phyloP scores from a whole-genome alignment of 345 rosid species.

The Mallotus nudiflorus region DNA sequence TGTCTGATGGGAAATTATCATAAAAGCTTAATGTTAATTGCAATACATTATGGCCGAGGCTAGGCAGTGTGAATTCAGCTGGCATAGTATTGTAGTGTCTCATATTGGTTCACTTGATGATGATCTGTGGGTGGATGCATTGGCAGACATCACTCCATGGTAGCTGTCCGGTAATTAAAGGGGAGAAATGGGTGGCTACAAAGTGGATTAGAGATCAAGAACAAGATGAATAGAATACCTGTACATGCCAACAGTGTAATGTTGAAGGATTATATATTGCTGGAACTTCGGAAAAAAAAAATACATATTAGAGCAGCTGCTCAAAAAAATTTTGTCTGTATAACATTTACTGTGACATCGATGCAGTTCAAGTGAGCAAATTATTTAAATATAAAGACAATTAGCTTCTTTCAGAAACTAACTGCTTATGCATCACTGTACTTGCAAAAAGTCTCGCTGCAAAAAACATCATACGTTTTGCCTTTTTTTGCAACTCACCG shows the following conservation, averaged over 20 bases:
- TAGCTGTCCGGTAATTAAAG: slow-evolving; percentile 35
- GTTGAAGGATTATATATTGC: neutral
- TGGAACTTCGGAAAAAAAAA: too few relatives aligned
- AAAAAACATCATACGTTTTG: neutral
- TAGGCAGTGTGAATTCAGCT: too few relatives aligned
- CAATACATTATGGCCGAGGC: too few relatives aligned
- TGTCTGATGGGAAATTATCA: too few relatives aligned
- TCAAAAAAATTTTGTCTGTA: too few relatives aligned
- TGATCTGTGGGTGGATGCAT: neutral
- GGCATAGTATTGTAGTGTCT: too few relatives aligned
- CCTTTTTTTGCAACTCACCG: too few relatives aligned
- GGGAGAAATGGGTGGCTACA: slow-evolving; percentile 42
- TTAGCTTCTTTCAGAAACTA: neutral
- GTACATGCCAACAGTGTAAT: neutral
- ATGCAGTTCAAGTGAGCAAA: too few relatives aligned
- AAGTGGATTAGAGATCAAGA: slow-evolving; percentile 35
- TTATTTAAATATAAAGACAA: too few relatives aligned
- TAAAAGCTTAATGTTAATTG: too few relatives aligned
- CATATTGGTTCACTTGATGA: neutral
- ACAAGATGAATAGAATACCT: slow-evolving; percentile 5
- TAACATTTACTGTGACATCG: too few relatives aligned
- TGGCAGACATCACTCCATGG: slow-evolving; percentile 35
- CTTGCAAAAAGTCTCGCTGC: neutral
- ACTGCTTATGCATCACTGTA: neutral
- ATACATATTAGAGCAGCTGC: too few relatives aligned